phyloP scores from a whole-genome alignment of 805 yeast genomes.

The Cyberlindnera mrakii region DNA sequence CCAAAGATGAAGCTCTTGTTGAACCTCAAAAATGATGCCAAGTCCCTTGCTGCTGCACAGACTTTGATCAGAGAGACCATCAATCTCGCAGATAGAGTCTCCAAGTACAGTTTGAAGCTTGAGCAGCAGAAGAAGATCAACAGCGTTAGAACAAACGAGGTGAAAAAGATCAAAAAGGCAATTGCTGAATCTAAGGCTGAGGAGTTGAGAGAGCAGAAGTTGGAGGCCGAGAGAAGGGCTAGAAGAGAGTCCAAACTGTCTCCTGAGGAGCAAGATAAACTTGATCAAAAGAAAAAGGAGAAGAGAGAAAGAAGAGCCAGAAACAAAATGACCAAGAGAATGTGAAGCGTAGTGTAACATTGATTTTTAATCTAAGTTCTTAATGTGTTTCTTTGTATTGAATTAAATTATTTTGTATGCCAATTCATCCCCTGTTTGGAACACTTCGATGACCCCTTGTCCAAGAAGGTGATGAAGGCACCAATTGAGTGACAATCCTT shows the following conservation, averaged over 20 bases:
- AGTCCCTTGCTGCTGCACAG: constrained; percentile 44
- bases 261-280: constrained; percentile 74
- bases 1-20: constrained; percentile 50
- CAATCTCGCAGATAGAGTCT: constrained; percentile 46
- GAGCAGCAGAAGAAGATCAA: constrained; percentile 74
- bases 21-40: constrained; percentile 41
- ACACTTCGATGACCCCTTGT: constrained; percentile 44
- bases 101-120: constrained; percentile 53
- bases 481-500: constrained; percentile 47
- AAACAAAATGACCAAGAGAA: constrained; percentile 28
- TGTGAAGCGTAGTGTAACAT: constrained; percentile 3
- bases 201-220: constrained; percentile 61
- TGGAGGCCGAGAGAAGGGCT: constrained; percentile 60
- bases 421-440: constrained; percentile 44
- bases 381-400: neutral
- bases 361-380: neutral
- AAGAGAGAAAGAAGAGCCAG: constrained; percentile 78
- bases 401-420: constrained; percentile 5
- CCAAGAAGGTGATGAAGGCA: constrained; percentile 46
- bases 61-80: constrained; percentile 51
- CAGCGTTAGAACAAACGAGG: constrained; percentile 72
- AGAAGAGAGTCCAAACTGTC: constrained; percentile 54
- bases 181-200: constrained; percentile 63
- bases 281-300: constrained; percentile 72
- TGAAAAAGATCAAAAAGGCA: constrained; percentile 61